These are phyloP conservation scores for Aureobasidium sp. DNA, from an alignment of 2,329 filamentous ascomycete genomes.

Conservation along the genomic window DNA sequence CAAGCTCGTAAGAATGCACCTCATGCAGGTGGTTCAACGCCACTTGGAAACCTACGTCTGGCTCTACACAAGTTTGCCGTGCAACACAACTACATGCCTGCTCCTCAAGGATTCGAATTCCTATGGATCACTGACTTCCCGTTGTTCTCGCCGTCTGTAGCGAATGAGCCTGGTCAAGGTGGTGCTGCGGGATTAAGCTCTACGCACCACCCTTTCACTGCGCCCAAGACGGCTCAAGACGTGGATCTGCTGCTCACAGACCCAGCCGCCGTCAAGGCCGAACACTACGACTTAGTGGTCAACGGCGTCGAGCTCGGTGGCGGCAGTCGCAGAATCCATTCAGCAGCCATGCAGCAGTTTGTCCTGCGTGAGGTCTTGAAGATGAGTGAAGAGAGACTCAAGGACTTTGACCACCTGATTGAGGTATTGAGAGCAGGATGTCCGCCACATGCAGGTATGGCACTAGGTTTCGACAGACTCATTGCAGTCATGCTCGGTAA, in stretches of 20 bases:
- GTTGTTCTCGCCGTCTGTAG: conserved; percentile 69
- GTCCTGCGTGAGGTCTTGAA: conserved; percentile 76
- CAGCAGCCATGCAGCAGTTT: conserved; percentile 71
- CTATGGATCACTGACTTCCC: conserved; percentile 88
- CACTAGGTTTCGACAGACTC: conserved; percentile 83
- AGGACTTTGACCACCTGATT: conserved; percentile 77
- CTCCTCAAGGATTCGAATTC: conserved; percentile 52
- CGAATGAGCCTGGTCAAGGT: conserved; percentile 67
- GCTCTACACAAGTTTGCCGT: conserved; percentile 63
- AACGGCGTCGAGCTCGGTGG: conserved; percentile 94
- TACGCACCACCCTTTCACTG: conserved; percentile 94
- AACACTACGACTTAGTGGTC: conserved; percentile 92
- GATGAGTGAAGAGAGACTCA: conserved; percentile 63
- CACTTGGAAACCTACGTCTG: conserved; percentile 63
- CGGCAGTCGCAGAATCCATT: conserved; percentile 86
- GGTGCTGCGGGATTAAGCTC: conserved; percentile 71
- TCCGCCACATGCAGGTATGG: conserved; percentile 89
- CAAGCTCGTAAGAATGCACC: conserved; percentile 64
- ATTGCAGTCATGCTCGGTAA: conserved; percentile 70
- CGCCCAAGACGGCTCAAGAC: conserved; percentile 64
- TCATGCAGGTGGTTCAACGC: conserved; percentile 63
- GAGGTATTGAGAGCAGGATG: conserved; percentile 76
- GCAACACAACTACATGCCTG: conserved; percentile 48
- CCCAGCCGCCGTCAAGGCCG: conserved; percentile 65
- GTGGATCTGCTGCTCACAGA: conserved; percentile 64